These are phyloP conservation scores for Fraxinus xanthoxyloides DNA, from an alignment of 305 asterid genomes.

Conservation along the genomic window DNA sequence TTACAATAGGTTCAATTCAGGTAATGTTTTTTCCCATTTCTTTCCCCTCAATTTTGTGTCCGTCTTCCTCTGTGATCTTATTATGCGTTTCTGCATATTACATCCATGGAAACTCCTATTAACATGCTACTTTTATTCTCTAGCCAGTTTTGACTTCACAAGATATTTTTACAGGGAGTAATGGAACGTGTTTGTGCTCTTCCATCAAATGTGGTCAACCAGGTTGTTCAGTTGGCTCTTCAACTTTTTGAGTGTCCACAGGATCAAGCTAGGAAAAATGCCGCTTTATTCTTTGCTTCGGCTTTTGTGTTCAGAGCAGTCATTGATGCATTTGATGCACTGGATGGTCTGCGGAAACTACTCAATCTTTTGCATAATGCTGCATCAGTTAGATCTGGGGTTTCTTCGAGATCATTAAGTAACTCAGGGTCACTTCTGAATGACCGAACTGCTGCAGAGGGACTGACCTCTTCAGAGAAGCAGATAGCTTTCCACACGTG, in stretches of 20 bases:
- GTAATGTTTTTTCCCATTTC: slow-evolving; percentile 32
- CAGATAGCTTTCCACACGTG: slow-evolving; percentile 95
- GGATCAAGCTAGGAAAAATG: slow-evolving; percentile 88
- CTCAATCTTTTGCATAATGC: slow-evolving; percentile 79
- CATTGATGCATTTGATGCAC: slow-evolving; percentile 88
- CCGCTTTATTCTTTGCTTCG: slow-evolving; percentile 85
- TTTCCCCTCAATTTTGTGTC: slow-evolving; percentile 10
- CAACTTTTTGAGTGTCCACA: slow-evolving; percentile 81
- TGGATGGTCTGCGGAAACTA: slow-evolving; percentile 84
- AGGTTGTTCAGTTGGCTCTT: slow-evolving; percentile 87
- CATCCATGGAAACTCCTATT: neutral
- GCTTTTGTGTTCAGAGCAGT: slow-evolving; percentile 94
- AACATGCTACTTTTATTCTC: neutral
- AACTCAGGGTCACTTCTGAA: slow-evolving; percentile 68
- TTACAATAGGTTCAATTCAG: slow-evolving; percentile 92
- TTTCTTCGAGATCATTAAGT: slow-evolving; percentile 61
- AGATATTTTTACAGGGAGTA: slow-evolving; percentile 61
- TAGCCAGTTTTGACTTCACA: slow-evolving; percentile 21
- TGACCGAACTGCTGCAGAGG: slow-evolving; percentile 84
- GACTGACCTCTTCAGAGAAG: slow-evolving; percentile 87
- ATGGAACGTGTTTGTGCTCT: slow-evolving; percentile 99
- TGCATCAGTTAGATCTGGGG: slow-evolving; percentile 94
- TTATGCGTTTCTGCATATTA: neutral
- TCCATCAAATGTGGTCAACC: slow-evolving; percentile 75
- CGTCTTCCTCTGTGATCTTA: slow-evolving; percentile 9